Base-by-base conservation (phyloP, 768 basidiomycete genomes). In the Boletus subcaerulescens region DNA sequence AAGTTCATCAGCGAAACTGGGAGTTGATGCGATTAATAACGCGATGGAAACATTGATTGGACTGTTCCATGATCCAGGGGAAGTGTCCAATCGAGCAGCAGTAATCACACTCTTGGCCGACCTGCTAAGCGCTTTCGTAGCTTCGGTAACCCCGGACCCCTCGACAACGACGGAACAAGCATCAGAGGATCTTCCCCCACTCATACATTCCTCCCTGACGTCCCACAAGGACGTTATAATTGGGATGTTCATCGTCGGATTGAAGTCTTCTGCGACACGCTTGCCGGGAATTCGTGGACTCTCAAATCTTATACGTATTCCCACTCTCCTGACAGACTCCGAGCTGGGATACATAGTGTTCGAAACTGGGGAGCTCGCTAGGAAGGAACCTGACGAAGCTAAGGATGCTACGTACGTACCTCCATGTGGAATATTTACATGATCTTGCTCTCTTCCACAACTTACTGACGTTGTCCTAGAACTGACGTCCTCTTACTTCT, bases 341-440 rank as follows among this genome's bases (percentile, higher is more conserved):
- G 95, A 99, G 66, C 70, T 91, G 12, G 82, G 84, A 4, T 93
- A 88, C 65, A 74, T 93, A 39, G 88, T 96, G 2, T 85, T 87
- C 53, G 86, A 81, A 46, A 76, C 88, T 26, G 84, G 89, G 62
- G 87, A 91, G 46, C 72, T 91, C 10, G 72, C 96, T 35, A 47
- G 50, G 36, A 72, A 65, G 45, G 75, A 79, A 48, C 73, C 72
- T 13, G 77, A 81, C 40, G 80, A 81, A 15, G 76, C 77, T 20
- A 80, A 80, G 43, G 84, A 88, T 49, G 67, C 77, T 45, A 85
- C 55, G 85, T 80, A 58, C 22, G 62, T 61, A 22, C 38, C 48
- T 53, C n/a, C 18, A 29, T 45, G 13, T 2, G 15, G 39, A 45
- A 24, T 12, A 24, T 42, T 7, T 52, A 20, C 7, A 20, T n/a